phyloP scores from a whole-genome alignment of 1,284 basidiomycete species.

The Ceratobasidium sp. region DNA sequence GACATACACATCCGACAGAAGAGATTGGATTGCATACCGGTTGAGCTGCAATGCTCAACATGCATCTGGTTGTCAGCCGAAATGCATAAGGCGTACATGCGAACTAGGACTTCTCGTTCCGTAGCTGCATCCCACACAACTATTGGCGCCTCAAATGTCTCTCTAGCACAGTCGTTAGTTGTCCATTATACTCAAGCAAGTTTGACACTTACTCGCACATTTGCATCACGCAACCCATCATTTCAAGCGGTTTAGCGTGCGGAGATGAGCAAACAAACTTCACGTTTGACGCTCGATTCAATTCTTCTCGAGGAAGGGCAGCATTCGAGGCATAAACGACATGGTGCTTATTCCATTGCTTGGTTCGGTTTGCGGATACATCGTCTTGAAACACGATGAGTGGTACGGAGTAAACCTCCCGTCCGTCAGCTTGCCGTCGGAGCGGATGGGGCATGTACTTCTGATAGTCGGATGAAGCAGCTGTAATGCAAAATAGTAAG shows the following conservation, averaged over 20 bases:
- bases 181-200: neutral
- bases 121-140: conserved; percentile 1
- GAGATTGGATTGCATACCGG: conserved; percentile 16
- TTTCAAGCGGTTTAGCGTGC: conserved; percentile 27
- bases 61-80: conserved; percentile 41
- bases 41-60: conserved; percentile 34
- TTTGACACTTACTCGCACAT: conserved; percentile 23
- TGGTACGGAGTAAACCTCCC: conserved; percentile 40
- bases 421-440: neutral
- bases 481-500: conserved; percentile 3
- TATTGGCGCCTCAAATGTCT: neutral
- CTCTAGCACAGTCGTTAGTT: neutral
- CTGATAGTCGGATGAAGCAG: conserved; percentile 17
- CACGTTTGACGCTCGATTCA: conserved; percentile 12
- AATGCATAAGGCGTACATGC: conserved; percentile 3
- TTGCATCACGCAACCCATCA: conserved; percentile 31
- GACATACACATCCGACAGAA: conserved; percentile 25
- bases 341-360: conserved; percentile 45
- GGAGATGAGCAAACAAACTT: conserved; percentile 38
- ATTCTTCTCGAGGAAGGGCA: conserved; percentile 21
- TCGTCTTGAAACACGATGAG: conserved; percentile 43
- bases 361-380: conserved; percentile 43
- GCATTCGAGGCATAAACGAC: conserved; percentile 35
- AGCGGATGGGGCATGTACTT: conserved; percentile 36
- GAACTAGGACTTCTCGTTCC: conserved; percentile 15